phyloP scores from a whole-genome alignment of 768 basidiomycete genomes.

The Megacollybia marginata region DNA sequence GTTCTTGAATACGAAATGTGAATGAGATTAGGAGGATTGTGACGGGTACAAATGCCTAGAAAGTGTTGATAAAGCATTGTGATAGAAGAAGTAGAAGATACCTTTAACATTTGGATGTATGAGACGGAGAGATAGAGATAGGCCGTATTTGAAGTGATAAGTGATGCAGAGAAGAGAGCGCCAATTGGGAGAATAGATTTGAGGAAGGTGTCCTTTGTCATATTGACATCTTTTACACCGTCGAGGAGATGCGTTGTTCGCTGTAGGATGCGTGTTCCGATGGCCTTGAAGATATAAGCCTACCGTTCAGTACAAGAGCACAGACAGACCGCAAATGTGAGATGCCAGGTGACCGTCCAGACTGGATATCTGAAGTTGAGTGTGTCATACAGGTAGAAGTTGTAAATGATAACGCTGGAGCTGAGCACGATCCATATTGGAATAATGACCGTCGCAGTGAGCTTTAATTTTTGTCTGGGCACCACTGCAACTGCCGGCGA shows the following conservation, averaged over 20 bases:
- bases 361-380: conserved; percentile 86
- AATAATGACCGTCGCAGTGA: conserved; percentile 67
- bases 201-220: conserved; percentile 73
- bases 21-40: conserved; percentile 69
- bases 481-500: conserved; percentile 16
- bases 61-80: background rate
- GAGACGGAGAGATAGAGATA: conserved; percentile 88
- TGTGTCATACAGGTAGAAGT: conserved; percentile 83
- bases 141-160: conserved; percentile 86
- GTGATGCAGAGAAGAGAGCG: conserved; percentile 84
- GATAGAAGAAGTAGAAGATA: conserved; percentile 10
- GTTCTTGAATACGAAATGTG: conserved; percentile 58
- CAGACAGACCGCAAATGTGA: conserved; percentile 48
- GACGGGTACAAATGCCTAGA: conserved; percentile 43
- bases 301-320: background rate
- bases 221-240: conserved; percentile 68
- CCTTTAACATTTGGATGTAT: conserved; percentile 97
- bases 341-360: conserved; percentile 87
- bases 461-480: conserved; percentile 29
- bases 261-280: conserved; percentile 81
- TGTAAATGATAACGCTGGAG: conserved; percentile 91
- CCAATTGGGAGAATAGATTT: conserved; percentile 91
- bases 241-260: conserved; percentile 79
- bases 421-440: conserved; percentile 91
- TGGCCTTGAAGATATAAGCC: conserved; percentile 32